A percentile compares a stretch with the other conserved stretches of the same genome.
Evolutionary conservation across 2,329 filamentous ascomycete genomes (phyloP).

Genomic region (Aspergillus sp.): DNA sequence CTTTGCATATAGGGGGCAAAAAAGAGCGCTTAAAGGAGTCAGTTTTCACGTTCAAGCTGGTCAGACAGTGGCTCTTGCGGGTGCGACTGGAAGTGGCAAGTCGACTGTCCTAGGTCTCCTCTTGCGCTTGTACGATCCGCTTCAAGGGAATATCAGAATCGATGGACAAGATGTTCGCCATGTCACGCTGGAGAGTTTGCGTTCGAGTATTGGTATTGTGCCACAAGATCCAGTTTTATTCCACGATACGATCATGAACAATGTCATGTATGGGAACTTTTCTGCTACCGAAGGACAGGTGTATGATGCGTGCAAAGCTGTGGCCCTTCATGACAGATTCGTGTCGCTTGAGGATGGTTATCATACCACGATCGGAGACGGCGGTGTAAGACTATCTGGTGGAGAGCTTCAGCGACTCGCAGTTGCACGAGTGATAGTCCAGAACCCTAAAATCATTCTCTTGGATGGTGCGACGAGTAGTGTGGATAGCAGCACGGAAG

Average conservation of each 20-base stretch:
- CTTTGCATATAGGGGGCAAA: constrained; percentile 49
- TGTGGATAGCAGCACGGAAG: constrained; percentile 42
- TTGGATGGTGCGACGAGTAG: constrained; percentile 50
- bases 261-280: constrained; percentile 57
- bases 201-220: constrained; percentile 55
- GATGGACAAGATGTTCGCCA: constrained; percentile 53
- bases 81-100: constrained; percentile 55
- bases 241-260: constrained; percentile 58
- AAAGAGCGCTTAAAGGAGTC: constrained; percentile 42
- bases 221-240: constrained; percentile 60
- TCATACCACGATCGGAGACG: constrained; percentile 43
- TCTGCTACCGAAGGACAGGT: constrained; percentile 57
- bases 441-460: constrained; percentile 38
- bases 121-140: constrained; percentile 50
- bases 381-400: constrained; percentile 44
- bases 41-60: constrained; percentile 43
- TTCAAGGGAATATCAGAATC: constrained; percentile 43
- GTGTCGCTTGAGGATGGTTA: constrained; percentile 50
- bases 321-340: constrained; percentile 60
- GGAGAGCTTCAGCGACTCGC: constrained; percentile 48
- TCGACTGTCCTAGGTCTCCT: constrained; percentile 51
- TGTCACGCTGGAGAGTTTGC: constrained; percentile 52
- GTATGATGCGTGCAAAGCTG: constrained; percentile 53
- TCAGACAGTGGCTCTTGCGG: constrained; percentile 49
- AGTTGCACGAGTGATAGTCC: constrained; percentile 42